Percentiles rank a stretch among this genome's conserved stretches.
These are phyloP conservation scores for Zymoseptoria crescenta DNA, from an alignment of 2,329 filamentous ascomycete genomes.

Conservation along the genomic window DNA sequence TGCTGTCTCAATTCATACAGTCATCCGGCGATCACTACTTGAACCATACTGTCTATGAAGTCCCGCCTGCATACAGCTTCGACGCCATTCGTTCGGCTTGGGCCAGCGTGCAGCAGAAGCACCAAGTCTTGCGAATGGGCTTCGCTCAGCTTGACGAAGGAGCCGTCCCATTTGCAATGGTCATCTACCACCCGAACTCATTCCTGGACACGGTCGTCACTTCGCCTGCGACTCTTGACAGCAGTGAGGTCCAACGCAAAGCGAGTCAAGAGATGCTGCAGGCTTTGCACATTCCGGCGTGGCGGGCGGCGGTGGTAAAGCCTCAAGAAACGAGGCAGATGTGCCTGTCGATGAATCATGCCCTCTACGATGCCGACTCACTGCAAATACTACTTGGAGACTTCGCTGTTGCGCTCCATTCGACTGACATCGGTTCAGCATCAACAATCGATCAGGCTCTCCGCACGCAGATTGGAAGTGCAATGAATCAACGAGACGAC, in stretches of 20 bases:
- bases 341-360: conserved; percentile 62
- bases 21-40: conserved; percentile 64
- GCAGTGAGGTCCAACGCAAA: conserved; percentile 26
- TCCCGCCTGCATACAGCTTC: conserved; percentile 38
- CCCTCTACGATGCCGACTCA: conserved; percentile 76
- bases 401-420: conserved; percentile 40
- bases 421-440: conserved; percentile 16
- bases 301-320: conserved; percentile 50
- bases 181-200: conserved; percentile 46
- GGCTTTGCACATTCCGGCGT: conserved; percentile 51
- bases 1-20: conserved; percentile 65
- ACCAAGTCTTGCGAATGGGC: conserved; percentile 69
- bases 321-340: conserved; percentile 23
- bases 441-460: conserved; percentile 34
- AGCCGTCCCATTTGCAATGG: conserved; percentile 63
- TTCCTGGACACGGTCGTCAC: not conserved
- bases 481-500: conserved; percentile 1
- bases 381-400: conserved; percentile 57
- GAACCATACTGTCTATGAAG: conserved; percentile 57
- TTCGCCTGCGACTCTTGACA: not conserved
- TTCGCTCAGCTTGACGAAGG: conserved; percentile 57
- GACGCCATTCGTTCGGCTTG: conserved; percentile 51
- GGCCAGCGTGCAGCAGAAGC: conserved; percentile 43
- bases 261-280: conserved; percentile 29
- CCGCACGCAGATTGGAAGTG: conserved; percentile 34